Conservation (phyloP, 2,329 filamentous ascomycete genomes). For the Hypoxylon rubiginosum region DNA sequence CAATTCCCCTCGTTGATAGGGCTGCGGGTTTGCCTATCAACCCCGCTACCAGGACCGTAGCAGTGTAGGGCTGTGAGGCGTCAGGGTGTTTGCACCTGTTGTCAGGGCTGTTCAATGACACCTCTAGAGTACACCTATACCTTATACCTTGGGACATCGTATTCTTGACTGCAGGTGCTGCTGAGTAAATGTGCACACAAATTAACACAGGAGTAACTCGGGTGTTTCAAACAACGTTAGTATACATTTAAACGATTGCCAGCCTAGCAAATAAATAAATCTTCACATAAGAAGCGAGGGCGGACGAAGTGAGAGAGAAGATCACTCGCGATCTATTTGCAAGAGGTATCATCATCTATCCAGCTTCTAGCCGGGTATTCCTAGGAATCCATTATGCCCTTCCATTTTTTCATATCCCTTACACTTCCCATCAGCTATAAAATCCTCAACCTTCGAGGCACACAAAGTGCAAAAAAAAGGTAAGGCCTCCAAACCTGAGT, state of each 20-base stretch:
- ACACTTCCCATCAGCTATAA: too few species aligned
- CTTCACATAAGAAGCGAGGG: not conserved
- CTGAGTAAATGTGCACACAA: not conserved
- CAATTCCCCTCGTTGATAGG: constrained; percentile 13
- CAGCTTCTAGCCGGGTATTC: constrained; percentile 29
- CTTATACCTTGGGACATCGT: too few species aligned
- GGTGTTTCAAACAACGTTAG: too few species aligned
- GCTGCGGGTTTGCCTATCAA: not conserved
- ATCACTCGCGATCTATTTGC: constrained; percentile 30
- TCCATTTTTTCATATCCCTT: constrained; percentile 19
- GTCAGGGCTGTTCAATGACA: not conserved
- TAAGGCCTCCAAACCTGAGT: constrained; percentile 1
- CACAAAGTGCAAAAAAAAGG: constrained; percentile 13
- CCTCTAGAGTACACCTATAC: too few species aligned
- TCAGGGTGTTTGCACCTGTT: not conserved
- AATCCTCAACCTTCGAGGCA: constrained; percentile 3
- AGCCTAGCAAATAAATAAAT: not conserved
- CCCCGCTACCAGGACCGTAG: not conserved
- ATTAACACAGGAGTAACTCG: too few species aligned
- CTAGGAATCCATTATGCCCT: constrained; percentile 34
- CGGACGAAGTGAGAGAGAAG: constrained; percentile 3
- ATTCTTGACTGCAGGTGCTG: not conserved
- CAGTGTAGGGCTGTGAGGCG: not conserved
- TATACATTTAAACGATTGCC: too few species aligned
- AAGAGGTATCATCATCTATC: constrained; percentile 33